Base-by-base conservation (phyloP, 2,329 filamentous ascomycete genomes). In the Diaporthe citri region DNA sequence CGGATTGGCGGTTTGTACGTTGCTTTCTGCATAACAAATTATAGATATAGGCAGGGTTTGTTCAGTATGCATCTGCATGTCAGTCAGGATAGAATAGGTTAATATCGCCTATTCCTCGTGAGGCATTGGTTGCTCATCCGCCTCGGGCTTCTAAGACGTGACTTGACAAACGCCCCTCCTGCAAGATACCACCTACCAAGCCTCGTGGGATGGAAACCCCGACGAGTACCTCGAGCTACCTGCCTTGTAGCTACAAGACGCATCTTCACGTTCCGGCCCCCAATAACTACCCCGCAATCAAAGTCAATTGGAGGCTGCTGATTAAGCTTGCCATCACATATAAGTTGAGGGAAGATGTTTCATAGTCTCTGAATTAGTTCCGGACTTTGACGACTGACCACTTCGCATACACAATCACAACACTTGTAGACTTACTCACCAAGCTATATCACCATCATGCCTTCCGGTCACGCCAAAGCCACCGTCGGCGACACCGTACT, bases 401-500 rank as follows among this genome's bases (percentile, higher is more conserved):
- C 12, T n/a, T 25, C 41, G 4, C 1, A 48, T 13, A 22, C 41
- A 41, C 60, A 22, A 22, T 31, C 12, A n/a, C 15, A 48, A 31
- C n/a, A 15, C 15, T n/a, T 6, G 15, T 12, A 41, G 64, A 51
- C 15, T 67, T 7, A 13, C 41, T 15, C 13, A 25, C 31, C 46
- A 4, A 39, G 13, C 34, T 0, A 7, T n/a, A 20, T 36, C 7
- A 17, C n/a, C 74, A 71, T 51, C 17, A 75, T 76, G 82, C 20
- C 74, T 62, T 71, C 64, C 56, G 75, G 75, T 10, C 70, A 83
- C 77, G 84, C 82, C 72, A 81, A 80, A 76, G 90, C 90, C 57
- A 85, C 83, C 36, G 80, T 90, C 67, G 85, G 88, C 78, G 87
- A 86, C 77, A 84, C 83, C 69, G 79, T 86, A 48, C 80, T 92